phyloP scores from a whole-genome alignment of 1,284 basidiomycete species.

The Cryptococcus maquisensis region DNA sequence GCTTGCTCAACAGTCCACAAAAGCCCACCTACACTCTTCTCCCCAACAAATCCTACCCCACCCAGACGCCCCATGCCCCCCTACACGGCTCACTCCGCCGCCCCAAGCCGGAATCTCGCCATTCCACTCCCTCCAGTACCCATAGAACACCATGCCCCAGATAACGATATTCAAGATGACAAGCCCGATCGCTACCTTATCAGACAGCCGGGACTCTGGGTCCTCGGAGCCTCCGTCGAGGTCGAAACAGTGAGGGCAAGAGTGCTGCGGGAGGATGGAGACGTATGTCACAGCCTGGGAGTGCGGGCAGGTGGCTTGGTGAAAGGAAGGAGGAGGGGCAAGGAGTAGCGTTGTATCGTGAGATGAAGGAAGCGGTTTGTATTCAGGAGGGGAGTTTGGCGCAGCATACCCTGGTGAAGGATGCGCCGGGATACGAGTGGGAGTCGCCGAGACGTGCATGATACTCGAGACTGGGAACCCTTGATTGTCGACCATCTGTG shows the following conservation, averaged over 20 bases:
- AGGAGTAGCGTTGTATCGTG: constrained; percentile 9
- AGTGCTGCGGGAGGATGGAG: not conserved
- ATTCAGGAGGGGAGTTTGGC: constrained; percentile 10
- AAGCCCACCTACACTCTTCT: constrained; percentile 7
- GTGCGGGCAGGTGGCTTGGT: constrained; percentile 9
- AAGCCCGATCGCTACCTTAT: constrained; percentile 5
- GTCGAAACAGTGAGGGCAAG: constrained; percentile 3
- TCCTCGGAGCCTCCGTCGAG: not conserved
- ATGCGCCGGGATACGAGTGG: not conserved
- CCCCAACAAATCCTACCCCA: constrained; percentile 2
- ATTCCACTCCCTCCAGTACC: constrained; percentile 7
- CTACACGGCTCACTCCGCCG: not conserved
- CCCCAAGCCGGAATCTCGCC: not conserved
- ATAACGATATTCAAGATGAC: constrained; percentile 13
- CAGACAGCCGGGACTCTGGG: not conserved
- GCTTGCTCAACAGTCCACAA: constrained; percentile 3
- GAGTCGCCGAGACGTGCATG: not conserved
- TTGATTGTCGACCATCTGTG: not conserved
- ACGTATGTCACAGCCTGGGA: not conserved
- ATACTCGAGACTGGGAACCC: not conserved
- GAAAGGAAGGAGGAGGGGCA: constrained; percentile 12
- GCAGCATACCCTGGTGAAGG: not conserved
- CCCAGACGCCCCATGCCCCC: constrained; percentile 1
- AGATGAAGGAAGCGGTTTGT: constrained; percentile 12
- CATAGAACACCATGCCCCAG: constrained; percentile 13